Conservation (phyloP, 1,284 basidiomycete genomes). For the Earliella scabrosa region DNA sequence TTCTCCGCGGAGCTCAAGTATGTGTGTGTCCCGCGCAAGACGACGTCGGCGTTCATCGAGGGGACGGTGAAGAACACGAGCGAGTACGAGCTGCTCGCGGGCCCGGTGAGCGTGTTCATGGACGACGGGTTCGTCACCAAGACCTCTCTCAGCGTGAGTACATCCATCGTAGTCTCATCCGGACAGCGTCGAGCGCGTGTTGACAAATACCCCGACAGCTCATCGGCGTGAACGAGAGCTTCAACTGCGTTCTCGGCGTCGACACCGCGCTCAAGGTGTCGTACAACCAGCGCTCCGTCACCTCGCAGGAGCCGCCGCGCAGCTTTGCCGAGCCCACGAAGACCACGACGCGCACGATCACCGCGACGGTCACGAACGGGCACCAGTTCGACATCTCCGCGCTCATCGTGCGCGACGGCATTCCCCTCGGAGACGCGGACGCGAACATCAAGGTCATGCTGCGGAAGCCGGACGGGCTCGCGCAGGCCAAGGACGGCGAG, state of each 20-base stretch:
- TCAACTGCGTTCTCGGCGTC: constrained; percentile 57
- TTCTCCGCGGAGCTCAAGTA: constrained; percentile 52
- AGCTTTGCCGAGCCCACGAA: constrained; percentile 47
- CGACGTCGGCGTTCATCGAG: constrained; percentile 46
- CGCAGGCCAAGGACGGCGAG: constrained; percentile 47
- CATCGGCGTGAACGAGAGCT: constrained; percentile 51
- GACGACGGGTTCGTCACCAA: constrained; percentile 54
- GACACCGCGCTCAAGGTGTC: constrained; percentile 53
- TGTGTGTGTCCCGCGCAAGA: constrained; percentile 51
- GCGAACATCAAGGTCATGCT: constrained; percentile 49
- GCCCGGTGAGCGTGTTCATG: constrained; percentile 52
- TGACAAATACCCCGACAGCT: constrained; percentile 34
- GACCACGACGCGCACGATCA: constrained; percentile 48
- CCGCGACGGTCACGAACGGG: constrained; percentile 52
- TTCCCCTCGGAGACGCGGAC: constrained; percentile 44
- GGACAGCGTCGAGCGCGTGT: not conserved
- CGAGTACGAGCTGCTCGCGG: constrained; percentile 53
- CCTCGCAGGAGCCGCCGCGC: constrained; percentile 31
- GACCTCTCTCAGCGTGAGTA: constrained; percentile 46
- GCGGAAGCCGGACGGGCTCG: constrained; percentile 50
- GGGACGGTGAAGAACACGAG: constrained; percentile 55
- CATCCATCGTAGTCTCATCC: not conserved
- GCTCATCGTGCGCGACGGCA: constrained; percentile 51
- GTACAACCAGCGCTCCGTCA: constrained; percentile 46
- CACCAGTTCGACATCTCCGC: constrained; percentile 47